Conservation (phyloP, 495 filamentous ascomycete genomes). For the Darksidea phi region DNA sequence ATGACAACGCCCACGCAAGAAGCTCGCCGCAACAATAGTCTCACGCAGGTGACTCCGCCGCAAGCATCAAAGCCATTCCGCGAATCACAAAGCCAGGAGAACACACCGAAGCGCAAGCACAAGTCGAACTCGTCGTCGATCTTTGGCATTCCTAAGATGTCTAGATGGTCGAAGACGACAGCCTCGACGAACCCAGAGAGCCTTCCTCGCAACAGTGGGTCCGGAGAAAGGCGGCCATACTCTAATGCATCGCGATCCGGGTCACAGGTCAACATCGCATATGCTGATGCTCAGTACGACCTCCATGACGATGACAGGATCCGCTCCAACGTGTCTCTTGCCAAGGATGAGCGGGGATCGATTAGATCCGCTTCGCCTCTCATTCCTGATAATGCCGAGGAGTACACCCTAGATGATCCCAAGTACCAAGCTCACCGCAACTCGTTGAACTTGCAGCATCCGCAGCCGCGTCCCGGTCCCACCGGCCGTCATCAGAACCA, state of each 20-base stretch:
- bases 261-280: constrained; percentile 57
- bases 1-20: constrained; percentile 47
- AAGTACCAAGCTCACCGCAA: constrained; percentile 91
- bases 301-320: constrained; percentile 69
- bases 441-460: constrained; percentile 84
- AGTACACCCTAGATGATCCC: constrained; percentile 71
- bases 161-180: constrained; percentile 96
- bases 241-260: constrained; percentile 63
- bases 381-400: constrained; percentile 50
- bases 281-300: constrained; percentile 63
- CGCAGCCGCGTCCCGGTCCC: constrained; percentile 80
- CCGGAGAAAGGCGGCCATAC: constrained; percentile 52
- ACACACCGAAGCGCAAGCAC: constrained; percentile 81
- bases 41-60: constrained; percentile 72
- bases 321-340: constrained; percentile 61
- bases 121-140: constrained; percentile 86
- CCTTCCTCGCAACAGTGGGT: constrained; percentile 52
- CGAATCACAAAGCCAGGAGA: constrained; percentile 65
- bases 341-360: constrained; percentile 43
- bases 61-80: constrained; percentile 54
- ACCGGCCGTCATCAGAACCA: constrained; percentile 78
- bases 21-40: constrained; percentile 45
- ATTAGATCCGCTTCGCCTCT: constrained; percentile 55
- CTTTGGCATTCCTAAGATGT: constrained; percentile 73
- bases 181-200: constrained; percentile 65